phyloP scores from a whole-genome alignment of 106 monocot genomes.

The Posidonia australis region DNA sequence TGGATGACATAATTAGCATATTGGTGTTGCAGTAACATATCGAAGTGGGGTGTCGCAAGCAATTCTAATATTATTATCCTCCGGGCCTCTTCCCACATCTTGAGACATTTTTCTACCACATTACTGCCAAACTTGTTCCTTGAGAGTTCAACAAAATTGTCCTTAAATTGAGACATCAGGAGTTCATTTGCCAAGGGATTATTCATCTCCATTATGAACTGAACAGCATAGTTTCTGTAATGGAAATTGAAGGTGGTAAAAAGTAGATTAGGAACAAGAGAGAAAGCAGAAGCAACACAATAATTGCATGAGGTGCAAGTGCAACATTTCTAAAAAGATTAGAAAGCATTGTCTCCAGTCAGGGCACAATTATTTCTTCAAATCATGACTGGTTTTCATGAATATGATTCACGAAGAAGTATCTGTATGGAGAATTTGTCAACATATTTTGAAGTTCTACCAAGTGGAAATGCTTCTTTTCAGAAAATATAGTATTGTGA shows the following conservation, averaged over 20 bases:
- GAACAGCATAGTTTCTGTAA: conserved; percentile 87
- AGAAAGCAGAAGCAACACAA: not conserved
- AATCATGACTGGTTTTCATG: too few relatives aligned
- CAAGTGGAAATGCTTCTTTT: too few relatives aligned
- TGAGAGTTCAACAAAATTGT: not conserved
- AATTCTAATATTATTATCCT: conserved; percentile 50
- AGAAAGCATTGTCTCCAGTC: too few relatives aligned
- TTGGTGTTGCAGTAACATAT: conserved; percentile 70
- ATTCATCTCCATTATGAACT: conserved; percentile 39
- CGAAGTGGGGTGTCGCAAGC: conserved; percentile 40
- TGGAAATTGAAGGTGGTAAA: not conserved
- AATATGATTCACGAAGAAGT: too few relatives aligned
- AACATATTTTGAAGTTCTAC: too few relatives aligned
- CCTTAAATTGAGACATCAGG: not conserved
- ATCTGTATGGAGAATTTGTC: too few relatives aligned
- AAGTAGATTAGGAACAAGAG: not conserved
- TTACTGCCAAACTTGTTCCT: not conserved
- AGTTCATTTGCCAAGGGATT: not conserved
- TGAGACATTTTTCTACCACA: conserved; percentile 74
- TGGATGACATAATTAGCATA: conserved; percentile 92
- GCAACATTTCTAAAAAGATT: too few relatives aligned
- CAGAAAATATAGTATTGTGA: too few relatives aligned
- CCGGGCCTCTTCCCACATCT: conserved; percentile 29
- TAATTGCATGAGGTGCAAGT: not conserved
- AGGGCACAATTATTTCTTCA: too few relatives aligned